Evolutionary conservation across 1,284 basidiomycete species (phyloP).

Genomic region (Marasmius fiardii): DNA sequence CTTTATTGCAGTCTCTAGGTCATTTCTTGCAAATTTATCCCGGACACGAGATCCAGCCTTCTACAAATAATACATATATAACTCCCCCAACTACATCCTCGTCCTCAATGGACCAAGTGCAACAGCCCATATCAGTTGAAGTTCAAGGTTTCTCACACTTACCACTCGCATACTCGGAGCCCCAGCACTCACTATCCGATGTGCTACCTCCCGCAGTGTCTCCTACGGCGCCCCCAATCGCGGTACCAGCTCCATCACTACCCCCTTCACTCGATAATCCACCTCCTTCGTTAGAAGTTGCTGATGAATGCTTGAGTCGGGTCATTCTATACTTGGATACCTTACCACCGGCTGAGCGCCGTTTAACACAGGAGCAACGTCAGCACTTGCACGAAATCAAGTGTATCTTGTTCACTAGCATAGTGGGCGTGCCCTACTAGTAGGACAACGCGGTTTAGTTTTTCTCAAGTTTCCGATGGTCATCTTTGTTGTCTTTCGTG

Average conservation of each 20-base stretch:
- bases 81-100: background rate
- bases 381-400: slow-evolving; percentile 43
- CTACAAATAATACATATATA: background rate
- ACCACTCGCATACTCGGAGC: background rate
- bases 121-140: background rate
- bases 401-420: slow-evolving; percentile 43
- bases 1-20: too few species aligned
- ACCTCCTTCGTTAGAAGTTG: slow-evolving; percentile 40
- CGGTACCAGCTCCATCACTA: slow-evolving; percentile 2
- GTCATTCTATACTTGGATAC: slow-evolving; percentile 49
- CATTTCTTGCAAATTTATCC: too few species aligned
- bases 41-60: too few species aligned
- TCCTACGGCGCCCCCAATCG: slow-evolving; percentile 16
- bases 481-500: too few species aligned
- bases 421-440: slow-evolving; percentile 28
- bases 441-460: too few species aligned
- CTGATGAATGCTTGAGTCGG: slow-evolving; percentile 47
- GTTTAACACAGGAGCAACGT: slow-evolving; percentile 40
- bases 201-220: background rate
- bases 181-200: too few species aligned
- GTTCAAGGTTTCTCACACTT: background rate
- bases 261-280: slow-evolving; percentile 23
- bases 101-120: background rate
- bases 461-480: too few species aligned
- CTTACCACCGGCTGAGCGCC: slow-evolving; percentile 24